Evolutionary conservation across 2,329 filamentous ascomycete genomes (phyloP).

Genomic region (Alternaria gaisen): DNA sequence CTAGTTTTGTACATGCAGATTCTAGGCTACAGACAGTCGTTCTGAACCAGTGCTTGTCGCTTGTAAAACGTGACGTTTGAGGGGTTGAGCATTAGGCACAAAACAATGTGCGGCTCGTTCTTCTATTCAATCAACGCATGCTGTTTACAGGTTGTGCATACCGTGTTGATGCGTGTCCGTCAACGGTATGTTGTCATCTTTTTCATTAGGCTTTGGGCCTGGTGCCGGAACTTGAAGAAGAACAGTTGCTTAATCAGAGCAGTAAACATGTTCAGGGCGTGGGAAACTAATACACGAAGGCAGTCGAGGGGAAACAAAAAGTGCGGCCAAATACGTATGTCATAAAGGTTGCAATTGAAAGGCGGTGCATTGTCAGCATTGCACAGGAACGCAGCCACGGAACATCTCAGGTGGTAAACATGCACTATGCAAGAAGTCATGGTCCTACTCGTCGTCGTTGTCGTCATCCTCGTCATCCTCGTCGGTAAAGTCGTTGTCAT

Average conservation of each 20-base stretch:
- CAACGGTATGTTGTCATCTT: not conserved
- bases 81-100: no score
- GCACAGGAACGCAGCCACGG: not conserved
- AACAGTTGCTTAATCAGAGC: not conserved
- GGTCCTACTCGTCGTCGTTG: not conserved
- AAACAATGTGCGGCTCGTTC: no score
- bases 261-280: not conserved
- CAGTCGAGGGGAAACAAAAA: fast-evolving
- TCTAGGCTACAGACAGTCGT: no score
- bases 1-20: no score
- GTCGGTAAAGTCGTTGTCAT: not conserved
- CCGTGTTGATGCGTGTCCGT: not conserved
- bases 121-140: not conserved
- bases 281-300: not conserved
- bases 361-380: not conserved
- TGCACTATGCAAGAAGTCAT: not conserved
- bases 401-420: not conserved
- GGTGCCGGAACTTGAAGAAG: not conserved
- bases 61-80: no score
- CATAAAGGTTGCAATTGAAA: not conserved
- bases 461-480: constrained; percentile 19
- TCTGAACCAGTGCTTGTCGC: no score
- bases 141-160: not conserved
- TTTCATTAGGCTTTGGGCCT: not conserved
- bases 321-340: not conserved